phyloP scores from a whole-genome alignment of 2,329 filamentous ascomycete species.

The Phialophora chinensis region DNA sequence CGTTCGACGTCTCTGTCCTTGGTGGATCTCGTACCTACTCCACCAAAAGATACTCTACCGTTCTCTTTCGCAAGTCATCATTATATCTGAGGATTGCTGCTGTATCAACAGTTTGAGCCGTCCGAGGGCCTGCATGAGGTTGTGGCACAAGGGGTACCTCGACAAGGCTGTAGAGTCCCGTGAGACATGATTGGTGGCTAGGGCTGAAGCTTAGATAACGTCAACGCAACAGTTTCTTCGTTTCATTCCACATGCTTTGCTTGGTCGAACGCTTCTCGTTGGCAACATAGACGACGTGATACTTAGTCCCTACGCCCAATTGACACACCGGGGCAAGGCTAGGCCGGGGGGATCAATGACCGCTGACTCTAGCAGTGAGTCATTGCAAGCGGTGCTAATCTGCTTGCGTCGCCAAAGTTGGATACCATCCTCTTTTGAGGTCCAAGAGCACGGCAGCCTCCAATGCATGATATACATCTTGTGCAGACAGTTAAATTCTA shows the following conservation, averaged over 20 bases:
- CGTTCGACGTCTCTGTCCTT: slow-evolving; percentile 14
- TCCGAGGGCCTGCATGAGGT: neutral
- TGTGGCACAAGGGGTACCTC: neutral
- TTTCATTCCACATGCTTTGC: too few species aligned
- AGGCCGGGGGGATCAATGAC: neutral
- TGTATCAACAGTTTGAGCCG: neutral
- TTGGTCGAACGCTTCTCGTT: neutral
- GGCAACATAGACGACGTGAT: neutral
- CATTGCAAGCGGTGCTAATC: neutral
- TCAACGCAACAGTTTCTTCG: neutral
- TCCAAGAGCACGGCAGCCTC: neutral
- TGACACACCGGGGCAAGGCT: neutral
- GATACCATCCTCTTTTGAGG: neutral
- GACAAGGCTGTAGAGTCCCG: neutral
- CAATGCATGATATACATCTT: neutral
- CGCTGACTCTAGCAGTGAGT: neutral
- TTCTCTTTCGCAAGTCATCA: too few species aligned
- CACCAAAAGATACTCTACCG: neutral
- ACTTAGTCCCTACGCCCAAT: neutral
- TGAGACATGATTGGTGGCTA: neutral
- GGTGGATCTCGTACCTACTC: neutral
- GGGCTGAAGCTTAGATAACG: neutral
- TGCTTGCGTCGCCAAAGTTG: neutral
- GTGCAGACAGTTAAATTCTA: neutral
- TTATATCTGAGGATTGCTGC: too few species aligned